Conservation (phyloP, 306 rosid genomes). For the Glycine latifolia region DNA sequence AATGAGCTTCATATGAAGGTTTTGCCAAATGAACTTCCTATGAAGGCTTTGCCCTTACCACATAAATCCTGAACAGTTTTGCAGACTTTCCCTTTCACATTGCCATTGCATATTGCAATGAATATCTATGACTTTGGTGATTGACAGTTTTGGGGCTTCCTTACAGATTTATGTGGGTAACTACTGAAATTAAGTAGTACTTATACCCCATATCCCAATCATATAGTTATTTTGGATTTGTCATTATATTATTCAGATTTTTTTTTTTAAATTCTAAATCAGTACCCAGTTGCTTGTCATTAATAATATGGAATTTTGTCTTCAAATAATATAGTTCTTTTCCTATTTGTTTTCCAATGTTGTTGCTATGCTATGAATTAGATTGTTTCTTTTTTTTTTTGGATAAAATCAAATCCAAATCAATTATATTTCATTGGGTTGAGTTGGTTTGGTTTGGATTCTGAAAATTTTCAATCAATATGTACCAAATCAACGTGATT, state of each 20-base stretch:
- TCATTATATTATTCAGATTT: conserved; percentile 13
- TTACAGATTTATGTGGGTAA: conserved; percentile 30
- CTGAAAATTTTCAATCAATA: not conserved
- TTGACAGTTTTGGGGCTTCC: conserved; percentile 39
- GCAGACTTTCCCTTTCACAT: conserved; percentile 12
- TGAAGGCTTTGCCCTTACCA: conserved; percentile 70
- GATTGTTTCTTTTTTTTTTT: not conserved
- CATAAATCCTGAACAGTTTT: conserved; percentile 37
- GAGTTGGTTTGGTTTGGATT: not conserved
- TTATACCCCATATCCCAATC: not conserved
- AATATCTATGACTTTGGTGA: conserved; percentile 26
- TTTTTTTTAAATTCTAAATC: not conserved
- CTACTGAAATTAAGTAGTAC: conserved; percentile 9
- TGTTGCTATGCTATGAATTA: not conserved
- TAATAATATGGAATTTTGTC: conserved; percentile 10
- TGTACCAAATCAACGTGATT: no score
- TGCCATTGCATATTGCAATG: conserved; percentile 33
- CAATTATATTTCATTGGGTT: not conserved
- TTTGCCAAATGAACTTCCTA: conserved; percentile 45
- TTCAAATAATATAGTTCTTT: not conserved
- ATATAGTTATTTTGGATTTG: not conserved
- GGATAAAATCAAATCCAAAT: not conserved
- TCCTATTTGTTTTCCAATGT: conserved; percentile 3
- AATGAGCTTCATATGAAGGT: conserved; percentile 53
- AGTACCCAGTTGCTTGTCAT: not conserved